phyloP scores from a whole-genome alignment of 208 protist genomes.

The Acanthamoeba triangularis region DNA sequence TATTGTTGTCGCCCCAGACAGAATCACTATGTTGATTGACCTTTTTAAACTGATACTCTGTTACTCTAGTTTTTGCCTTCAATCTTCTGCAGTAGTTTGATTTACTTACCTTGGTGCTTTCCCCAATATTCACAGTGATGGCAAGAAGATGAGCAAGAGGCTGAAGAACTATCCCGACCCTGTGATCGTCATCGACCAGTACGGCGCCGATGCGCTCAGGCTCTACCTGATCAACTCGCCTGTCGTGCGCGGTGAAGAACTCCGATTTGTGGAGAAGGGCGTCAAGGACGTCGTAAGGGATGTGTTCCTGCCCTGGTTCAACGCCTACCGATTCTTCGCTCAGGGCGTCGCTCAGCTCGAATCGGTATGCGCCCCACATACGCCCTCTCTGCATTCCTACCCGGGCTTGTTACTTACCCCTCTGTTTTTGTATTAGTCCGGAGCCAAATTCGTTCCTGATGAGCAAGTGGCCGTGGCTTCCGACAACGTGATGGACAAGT shows the following conservation, averaged over 20 bases:
- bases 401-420: not conserved
- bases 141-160: conserved; percentile 99
- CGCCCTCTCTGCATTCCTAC: conserved; percentile 63
- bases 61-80: not conserved
- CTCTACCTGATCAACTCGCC: conserved; percentile 99
- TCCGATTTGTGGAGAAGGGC: conserved; percentile 95
- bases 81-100: not conserved
- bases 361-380: conserved; percentile 85
- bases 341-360: conserved; percentile 95
- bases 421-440: not conserved
- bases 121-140: conserved; percentile 81
- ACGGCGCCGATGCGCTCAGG: conserved; percentile 99
- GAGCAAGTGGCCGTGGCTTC: conserved; percentile 53
- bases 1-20: conserved; percentile 49
- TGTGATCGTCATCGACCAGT: conserved; percentile 95
- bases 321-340: conserved; percentile 99
- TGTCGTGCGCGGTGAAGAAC: conserved; percentile 98
- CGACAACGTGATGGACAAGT: conserved; percentile 98
- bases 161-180: conserved; percentile 99
- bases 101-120: conserved; percentile 9
- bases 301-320: conserved; percentile 99
- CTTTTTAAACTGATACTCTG: conserved; percentile 19
- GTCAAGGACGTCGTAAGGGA: conserved; percentile 98
- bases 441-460: not conserved
- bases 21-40: conserved; percentile 44